Base-by-base conservation (phyloP, 208 protist species). In the Crithidia thermophila region DNA sequence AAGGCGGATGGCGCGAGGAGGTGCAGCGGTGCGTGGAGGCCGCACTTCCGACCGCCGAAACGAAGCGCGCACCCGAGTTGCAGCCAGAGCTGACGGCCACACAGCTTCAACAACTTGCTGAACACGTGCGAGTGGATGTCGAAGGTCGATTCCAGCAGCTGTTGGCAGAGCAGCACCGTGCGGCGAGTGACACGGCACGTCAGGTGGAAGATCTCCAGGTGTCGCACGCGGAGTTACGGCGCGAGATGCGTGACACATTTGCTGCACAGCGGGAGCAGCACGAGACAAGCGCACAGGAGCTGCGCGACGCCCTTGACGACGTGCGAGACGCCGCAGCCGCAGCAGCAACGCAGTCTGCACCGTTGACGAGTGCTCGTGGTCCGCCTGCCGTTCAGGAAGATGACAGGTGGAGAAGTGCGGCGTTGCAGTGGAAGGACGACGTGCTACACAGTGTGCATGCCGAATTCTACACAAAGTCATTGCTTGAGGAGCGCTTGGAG, bases 401-500 rank as follows among this genome's bases (percentile, higher is more conserved):
- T 1, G 40, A 39, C n/a, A n/a, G n/a, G n/a, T n/a, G 39, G n/a
- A 39, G 6, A 51, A 7, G 14, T 9, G 20, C 27, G 39, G 9
- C n/a, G n/a, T n/a, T n/a, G 4, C 9, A 46, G 11, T 66, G 67
- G 67, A 52, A 31, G 16, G 51, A 52, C 18, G 58, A 74, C 31
- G 59, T 74, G 33, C 20, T 74, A 23, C 47, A 66, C 46, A 23
- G 39, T 16, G 51, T 77, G 11, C 56, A 71, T 16, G 57, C 34
- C 14, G 64, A 49, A 27, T 72, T 42, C 55, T 89, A 88, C 64
- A 72, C 58, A 11, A 73, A 69, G 36, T 31, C 67, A 8, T 53
- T 87, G 63, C 52, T 94, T 16, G 89, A 95, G 56, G 78, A 80
- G 56, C 84, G 89, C 28, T 70, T 94, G 50, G 82, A 89, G 67